A percentile compares a stretch with the other conserved stretches of the same genome.
These are phyloP conservation scores for Plasmodium vinckei DNA, from an alignment of 169 alveolate species.

Conservation along the genomic window DNA sequence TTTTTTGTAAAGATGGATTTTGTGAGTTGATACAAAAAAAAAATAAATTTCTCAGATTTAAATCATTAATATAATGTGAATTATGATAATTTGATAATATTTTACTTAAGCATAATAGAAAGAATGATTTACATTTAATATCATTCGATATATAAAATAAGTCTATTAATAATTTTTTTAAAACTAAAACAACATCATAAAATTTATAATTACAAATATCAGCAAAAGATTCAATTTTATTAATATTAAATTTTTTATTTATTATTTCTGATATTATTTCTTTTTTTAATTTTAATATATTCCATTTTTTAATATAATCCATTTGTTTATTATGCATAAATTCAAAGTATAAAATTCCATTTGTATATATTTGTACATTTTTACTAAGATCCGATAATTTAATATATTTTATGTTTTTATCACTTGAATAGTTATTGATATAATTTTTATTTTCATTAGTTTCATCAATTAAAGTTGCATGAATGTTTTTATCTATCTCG, in stretches of 20 bases:
- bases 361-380: constrained; percentile 20
- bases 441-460: neutral
- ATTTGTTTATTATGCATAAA: constrained; percentile 40
- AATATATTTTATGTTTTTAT: constrained; percentile 25
- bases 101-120: constrained; percentile 60
- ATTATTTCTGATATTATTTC: constrained; percentile 63
- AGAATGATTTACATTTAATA: constrained; percentile 59
- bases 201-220: constrained; percentile 40
- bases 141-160: constrained; percentile 52
- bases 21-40: constrained; percentile 28
- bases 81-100: constrained; percentile 60
- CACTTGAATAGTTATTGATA: neutral
- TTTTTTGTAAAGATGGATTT: constrained; percentile 54
- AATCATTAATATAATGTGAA: constrained; percentile 69
- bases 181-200: constrained; percentile 23
- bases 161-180: constrained; percentile 38
- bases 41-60: constrained; percentile 56
- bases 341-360: constrained; percentile 59
- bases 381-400: constrained; percentile 45
- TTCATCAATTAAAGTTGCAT: neutral
- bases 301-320: constrained; percentile 70
- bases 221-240: constrained; percentile 32
- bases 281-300: constrained; percentile 57
- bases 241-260: constrained; percentile 20
- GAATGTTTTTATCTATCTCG: constrained; percentile 14